Base-by-base conservation (phyloP, 164 flowering plant genomes). In the Liquidambar formosana region DNA sequence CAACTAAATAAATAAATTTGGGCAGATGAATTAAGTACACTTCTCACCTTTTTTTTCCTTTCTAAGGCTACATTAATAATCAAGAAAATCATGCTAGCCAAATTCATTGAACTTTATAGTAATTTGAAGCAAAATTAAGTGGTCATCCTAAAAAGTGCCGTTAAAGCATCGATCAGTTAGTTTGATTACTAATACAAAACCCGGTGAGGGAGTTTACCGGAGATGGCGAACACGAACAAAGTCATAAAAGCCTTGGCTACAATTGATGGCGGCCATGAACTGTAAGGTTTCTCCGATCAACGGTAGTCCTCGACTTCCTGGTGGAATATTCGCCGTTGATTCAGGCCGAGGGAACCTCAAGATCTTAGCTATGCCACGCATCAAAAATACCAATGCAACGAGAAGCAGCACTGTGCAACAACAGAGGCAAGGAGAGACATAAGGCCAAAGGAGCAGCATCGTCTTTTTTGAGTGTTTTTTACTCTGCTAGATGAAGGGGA, bases 221-320 rank as follows among this genome's bases (percentile, higher is more conserved):
- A 67, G 70, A 56, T 75, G 78, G 47, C 90, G 86, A 64, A 72
- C 15, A 12, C 61, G 81, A 12, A 86, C 86, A 45, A 87, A 87
- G 0, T 82, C 76, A 27, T 83, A 87, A 69, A 83, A 71, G 25
- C 89, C 91, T 60, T 70, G 71, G 73, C 67, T 66, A 66, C 83
- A 70, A 57, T 72, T 78, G 47, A 74, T 76, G 27, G 89, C 86
- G 8, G 82, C 80, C 66, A 82, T 68, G 77, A 85, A 85, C 41
- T 80, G 79, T 14, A 87, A 54, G 12, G 89, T 82, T 65, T 87
- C 91, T 66, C 91, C 89, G n/a, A 87, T 75, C 44, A 83, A 62
- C 18, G 91, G 89, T 6, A 82, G 59, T 58, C 87, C 87, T n/a
- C 25, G 25, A 58, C 73, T 75, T 0, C 91, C 91, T 0, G 87